phyloP scores from a whole-genome alignment of 2,329 filamentous ascomycete species.

The Paecilomyces fulvus region DNA sequence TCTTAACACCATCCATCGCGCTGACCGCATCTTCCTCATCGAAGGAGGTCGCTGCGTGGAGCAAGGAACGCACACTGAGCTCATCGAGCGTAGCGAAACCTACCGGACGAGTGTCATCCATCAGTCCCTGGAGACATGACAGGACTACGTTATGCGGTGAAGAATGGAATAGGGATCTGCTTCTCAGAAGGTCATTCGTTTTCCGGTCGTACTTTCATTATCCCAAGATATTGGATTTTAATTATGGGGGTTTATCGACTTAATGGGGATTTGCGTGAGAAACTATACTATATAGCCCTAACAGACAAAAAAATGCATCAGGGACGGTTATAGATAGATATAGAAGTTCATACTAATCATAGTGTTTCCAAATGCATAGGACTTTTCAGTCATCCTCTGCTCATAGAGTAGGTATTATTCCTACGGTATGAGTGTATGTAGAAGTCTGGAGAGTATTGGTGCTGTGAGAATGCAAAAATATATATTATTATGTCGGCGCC shows the following conservation, averaged over 20 bases:
- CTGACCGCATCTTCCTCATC: slow-evolving; percentile 71
- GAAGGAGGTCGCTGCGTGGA: slow-evolving; percentile 43
- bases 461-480: no score
- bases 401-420: no score
- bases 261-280: background rate
- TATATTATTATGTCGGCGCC: no score
- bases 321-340: background rate
- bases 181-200: background rate
- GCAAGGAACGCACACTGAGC: slow-evolving; percentile 41
- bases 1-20: slow-evolving; percentile 38
- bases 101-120: slow-evolving; percentile 44
- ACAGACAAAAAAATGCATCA: background rate
- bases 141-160: background rate
- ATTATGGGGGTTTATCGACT: background rate
- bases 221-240: background rate
- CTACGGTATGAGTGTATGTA: no score
- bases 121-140: slow-evolving; percentile 34
- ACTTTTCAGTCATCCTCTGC: background rate
- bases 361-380: background rate
- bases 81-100: slow-evolving; percentile 41
- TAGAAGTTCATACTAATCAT: background rate
- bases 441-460: no score
- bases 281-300: background rate
- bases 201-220: background rate
- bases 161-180: background rate